Base-by-base conservation (phyloP, 2,329 filamentous ascomycete species). In the Cladosporium phlei region DNA sequence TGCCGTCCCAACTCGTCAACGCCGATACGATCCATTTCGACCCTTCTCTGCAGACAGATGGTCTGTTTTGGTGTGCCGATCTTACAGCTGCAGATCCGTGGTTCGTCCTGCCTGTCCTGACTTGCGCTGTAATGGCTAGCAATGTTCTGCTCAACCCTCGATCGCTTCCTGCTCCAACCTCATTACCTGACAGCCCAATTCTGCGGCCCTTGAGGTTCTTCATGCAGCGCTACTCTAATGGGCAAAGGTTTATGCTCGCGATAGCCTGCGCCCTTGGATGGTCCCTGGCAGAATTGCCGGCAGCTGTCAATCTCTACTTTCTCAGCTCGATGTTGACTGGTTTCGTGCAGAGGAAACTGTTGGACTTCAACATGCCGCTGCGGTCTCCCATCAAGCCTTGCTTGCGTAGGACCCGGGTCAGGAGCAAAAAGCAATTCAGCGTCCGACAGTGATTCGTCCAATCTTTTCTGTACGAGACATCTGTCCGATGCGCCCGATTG, bases 31-130 rank as follows among this genome's bases (percentile, higher is more conserved):
- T 25, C 6, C 21, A 33, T 10, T 47, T 47, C 24, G 75, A 80
- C 52, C 70, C 72, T 3, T 69, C 71, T 4, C 63, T 83, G 12
- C 69, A 72, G 4, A 69, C 60, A 6, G 79, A 81, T 63, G 79
- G 79, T n/a, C 69, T 74, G 3, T 65, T 80, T 2, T 84, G 79
- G 79, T 81, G 82, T 47, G 69, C 73, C 1, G 70, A 83, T 57
- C 69, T 84, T 11, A 64, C 77, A 4, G 56, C 69, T 0, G 64
- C 75, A 7, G 80, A 83, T 54, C 69, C 77, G 0, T 70, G 69
- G 2, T 63, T 72, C 2, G 53, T 68, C 2, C 65, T 82, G 2
- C 76, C 78, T 0, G 66, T 72, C 30, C 48, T 73, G 3, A 65
- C 79, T 17, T 73, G 71, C 0, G 66, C 62, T 1, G 65, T 71